A percentile compares a stretch with the other conserved stretches of the same genome.
phyloP scores from a whole-genome alignment of 371 early-diverging fungal species.

The Apophysomyces sp. region DNA sequence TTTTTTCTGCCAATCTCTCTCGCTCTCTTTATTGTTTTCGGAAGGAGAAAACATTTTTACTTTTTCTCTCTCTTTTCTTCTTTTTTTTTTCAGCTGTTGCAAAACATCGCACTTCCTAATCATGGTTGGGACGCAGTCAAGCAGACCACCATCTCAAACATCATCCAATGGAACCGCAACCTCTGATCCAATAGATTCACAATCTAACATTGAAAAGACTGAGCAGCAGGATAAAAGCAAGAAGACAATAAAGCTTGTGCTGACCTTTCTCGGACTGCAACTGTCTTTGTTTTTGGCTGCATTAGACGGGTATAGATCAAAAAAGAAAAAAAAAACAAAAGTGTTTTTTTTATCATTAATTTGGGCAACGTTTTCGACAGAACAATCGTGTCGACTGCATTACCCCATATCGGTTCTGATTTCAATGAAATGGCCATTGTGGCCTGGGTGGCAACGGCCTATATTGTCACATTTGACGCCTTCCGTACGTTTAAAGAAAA shows the following conservation, averaged over 20 bases:
- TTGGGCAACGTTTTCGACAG: conserved; percentile 16
- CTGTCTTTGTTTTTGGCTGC: conserved; percentile 75
- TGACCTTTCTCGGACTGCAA: conserved; percentile 51
- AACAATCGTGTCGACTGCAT: conserved; percentile 75
- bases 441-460: conserved; percentile 70
- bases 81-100: not conserved
- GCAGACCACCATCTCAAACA: not conserved
- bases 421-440: conserved; percentile 62
- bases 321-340: not conserved
- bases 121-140: not conserved
- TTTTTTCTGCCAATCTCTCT: too few relatives aligned
- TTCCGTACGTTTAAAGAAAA: conserved; percentile 31
- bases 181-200: not conserved
- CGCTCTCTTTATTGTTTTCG: not conserved
- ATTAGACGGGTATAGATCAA: conserved; percentile 56
- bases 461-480: conserved; percentile 52
- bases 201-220: not conserved
- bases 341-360: too few relatives aligned
- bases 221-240: not conserved
- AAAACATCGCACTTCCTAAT: not conserved
- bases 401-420: conserved; percentile 71
- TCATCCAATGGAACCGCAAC: not conserved
- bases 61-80: not conserved
- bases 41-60: not conserved
- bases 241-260: not conserved